Conservation (phyloP, 164 flowering plant species). For the Vitis cinerea region DNA sequence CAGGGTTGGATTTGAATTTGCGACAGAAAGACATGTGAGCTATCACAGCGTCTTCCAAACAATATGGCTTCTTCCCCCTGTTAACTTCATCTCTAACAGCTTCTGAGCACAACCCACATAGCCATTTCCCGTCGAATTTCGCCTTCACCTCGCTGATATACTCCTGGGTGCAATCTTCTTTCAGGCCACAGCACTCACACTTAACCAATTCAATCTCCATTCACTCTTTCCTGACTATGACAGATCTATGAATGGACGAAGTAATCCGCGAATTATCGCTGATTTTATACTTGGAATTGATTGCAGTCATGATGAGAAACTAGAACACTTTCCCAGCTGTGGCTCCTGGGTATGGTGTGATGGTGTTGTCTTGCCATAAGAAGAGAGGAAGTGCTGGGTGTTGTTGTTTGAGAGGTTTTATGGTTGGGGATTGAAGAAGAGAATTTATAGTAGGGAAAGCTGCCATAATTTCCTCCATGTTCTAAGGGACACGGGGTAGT, state of each 20-base stretch:
- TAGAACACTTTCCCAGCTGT: slow-evolving; percentile 10
- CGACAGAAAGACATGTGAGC: slow-evolving; percentile 77
- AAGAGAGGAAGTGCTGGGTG: slow-evolving; percentile 11
- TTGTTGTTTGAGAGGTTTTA: slow-evolving; percentile 19
- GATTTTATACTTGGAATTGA: slow-evolving; percentile 22
- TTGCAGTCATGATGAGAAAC: slow-evolving; percentile 20
- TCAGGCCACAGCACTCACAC: slow-evolving; percentile 95
- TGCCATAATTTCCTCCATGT: slow-evolving; percentile 87
- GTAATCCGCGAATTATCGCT: not conserved
- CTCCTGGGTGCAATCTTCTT: slow-evolving; percentile 91
- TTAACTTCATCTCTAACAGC: slow-evolving; percentile 80
- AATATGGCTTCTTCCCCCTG: slow-evolving; percentile 34
- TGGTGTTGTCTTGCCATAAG: slow-evolving; percentile 9
- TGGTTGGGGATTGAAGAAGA: slow-evolving; percentile 19
- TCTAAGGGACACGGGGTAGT: slow-evolving; percentile 64
- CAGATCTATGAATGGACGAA: not conserved
- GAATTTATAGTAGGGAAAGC: slow-evolving; percentile 21
- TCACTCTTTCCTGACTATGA: not conserved
- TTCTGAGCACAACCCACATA: slow-evolving; percentile 91
- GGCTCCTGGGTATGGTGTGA: slow-evolving; percentile 13
- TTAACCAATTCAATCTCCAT: slow-evolving; percentile 82
- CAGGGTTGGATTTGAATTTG: slow-evolving; percentile 66
- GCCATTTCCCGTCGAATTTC: slow-evolving; percentile 85
- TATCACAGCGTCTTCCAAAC: slow-evolving; percentile 65
- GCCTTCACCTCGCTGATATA: slow-evolving; percentile 70